Evolutionary conservation across 2,329 filamentous ascomycete genomes (phyloP), one percentile per base, ranked within the genome.

Genomic region (Lomentospora prolificans): DNA sequence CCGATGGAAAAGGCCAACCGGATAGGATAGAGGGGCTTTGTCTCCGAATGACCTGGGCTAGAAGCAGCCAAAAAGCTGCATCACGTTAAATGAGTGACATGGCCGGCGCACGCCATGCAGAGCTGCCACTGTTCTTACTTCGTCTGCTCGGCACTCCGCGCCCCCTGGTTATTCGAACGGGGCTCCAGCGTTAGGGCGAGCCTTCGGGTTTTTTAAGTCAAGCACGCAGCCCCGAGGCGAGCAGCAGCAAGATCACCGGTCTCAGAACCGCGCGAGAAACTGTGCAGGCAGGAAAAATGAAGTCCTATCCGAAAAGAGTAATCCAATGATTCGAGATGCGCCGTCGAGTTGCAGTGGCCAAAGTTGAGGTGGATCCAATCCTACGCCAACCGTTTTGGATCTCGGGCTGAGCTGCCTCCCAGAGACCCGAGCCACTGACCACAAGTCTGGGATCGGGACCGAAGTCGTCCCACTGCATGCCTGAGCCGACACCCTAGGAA

Each of bases 351-450:
- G 22, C 44, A 22, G 19, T 19, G n/a, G n/a, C 12, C 14, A 41
- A 41, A 41, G 36, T 17, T 17, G 36, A 41, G 36, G 36, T 41
- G 36, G 36, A 17, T 14, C 12, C 28, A 51, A 28, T 14, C 22
- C 48, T 31, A 22, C 48, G 25, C 48, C 48, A 14, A 51, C 14
- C 24, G n/a, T 22, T 28, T 19, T 28, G 1, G 6, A 28, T 28
- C 24, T 54, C 52, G 52, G 52, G 52, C 25, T 54, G 36, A 31
- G 48, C 22, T 27, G 33, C 17, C 19, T 25, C n/a, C 36, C 33
- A 54, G 52, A 54, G 52, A 46, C 52, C 52, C 52, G 52, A 54
- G 22, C 10, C 2, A 19, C n/a, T 10, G 12, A 14, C 28, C n/a
- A 7, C 27, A 27, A 12, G 33, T 36, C 5, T 27, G 17, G 12